Evolutionary conservation across 352 stramenopile genomes (phyloP).

Genomic region (Pythium chondricola): DNA sequence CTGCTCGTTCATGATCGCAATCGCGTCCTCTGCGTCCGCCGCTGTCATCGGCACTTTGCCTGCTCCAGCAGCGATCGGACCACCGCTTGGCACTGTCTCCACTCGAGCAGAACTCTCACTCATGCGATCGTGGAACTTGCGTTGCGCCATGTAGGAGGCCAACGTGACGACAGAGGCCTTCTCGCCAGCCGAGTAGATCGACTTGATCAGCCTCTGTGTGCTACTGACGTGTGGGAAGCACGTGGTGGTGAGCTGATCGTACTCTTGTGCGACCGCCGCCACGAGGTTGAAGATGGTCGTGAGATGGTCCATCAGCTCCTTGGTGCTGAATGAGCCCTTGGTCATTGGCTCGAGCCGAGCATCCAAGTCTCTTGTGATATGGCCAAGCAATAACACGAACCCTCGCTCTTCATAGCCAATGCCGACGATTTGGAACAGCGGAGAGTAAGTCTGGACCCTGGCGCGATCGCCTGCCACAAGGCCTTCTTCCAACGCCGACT

Average conservation of each 20-base stretch:
- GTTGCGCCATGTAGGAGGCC: conserved; percentile 65
- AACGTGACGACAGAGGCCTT: conserved; percentile 49
- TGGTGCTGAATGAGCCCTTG: conserved; percentile 53
- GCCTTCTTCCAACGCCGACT: conserved; percentile 56
- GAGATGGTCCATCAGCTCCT: conserved; percentile 71
- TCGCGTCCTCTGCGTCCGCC: conserved; percentile 35
- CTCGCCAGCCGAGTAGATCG: conserved; percentile 59
- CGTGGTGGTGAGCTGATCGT: conserved; percentile 38
- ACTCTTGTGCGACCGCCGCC: conserved; percentile 56
- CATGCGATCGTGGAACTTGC: conserved; percentile 65
- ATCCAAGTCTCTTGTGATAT: conserved; percentile 34
- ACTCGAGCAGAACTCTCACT: conserved; percentile 9
- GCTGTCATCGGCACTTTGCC: conserved; percentile 10
- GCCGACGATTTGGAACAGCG: conserved; percentile 70
- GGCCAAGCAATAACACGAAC: conserved; percentile 42
- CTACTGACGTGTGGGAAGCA: conserved; percentile 55
- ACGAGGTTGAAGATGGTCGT: conserved; percentile 71
- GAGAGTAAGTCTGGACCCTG: conserved; percentile 58
- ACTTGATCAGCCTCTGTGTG: conserved; percentile 38
- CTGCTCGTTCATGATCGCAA: conserved; percentile 74
- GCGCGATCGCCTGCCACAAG: conserved; percentile 33
- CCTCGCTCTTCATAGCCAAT: conserved; percentile 63
- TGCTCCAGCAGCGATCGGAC: neutral
- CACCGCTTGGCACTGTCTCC: neutral
- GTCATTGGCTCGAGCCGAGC: conserved; percentile 26